Percentiles rank a stretch among this genome's conserved stretches.
These are phyloP conservation scores for Lavandula angustifolia DNA, from an alignment of 257 asterid species.

Conservation along the genomic window DNA sequence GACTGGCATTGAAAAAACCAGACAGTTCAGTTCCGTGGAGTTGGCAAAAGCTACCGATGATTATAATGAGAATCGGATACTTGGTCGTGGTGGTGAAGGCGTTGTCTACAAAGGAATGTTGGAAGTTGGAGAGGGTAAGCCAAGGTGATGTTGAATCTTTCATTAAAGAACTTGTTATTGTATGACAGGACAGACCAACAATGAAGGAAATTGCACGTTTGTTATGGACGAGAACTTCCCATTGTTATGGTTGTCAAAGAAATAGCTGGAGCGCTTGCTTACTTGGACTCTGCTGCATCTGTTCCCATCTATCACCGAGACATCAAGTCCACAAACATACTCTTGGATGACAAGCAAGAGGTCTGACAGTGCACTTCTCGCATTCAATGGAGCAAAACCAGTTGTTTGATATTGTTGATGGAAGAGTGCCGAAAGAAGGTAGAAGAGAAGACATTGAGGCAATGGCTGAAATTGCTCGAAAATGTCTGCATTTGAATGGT, in stretches of 20 bases:
- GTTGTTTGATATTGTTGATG: slow-evolving; percentile 39
- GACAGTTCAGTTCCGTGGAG: slow-evolving; percentile 30
- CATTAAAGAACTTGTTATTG: slow-evolving; percentile 35
- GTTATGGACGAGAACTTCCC: slow-evolving; percentile 37
- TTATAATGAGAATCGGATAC: slow-evolving; percentile 35
- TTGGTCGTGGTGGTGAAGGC: slow-evolving; percentile 37
- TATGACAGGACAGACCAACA: too few species aligned
- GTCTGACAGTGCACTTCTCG: slow-evolving; percentile 40
- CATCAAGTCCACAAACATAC: slow-evolving; percentile 43
- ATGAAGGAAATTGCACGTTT: too few species aligned
- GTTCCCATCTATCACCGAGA: slow-evolving; percentile 45
- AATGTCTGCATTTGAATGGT: slow-evolving; percentile 42
- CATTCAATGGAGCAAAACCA: slow-evolving; percentile 34
- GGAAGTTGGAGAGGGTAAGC: slow-evolving; percentile 27
- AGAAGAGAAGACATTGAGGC: slow-evolving; percentile 30
- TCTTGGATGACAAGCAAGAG: slow-evolving; percentile 41
- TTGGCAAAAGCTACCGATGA: slow-evolving; percentile 34
- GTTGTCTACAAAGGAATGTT: slow-evolving; percentile 37
- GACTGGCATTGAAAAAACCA: slow-evolving; percentile 30
- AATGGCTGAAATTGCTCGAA: slow-evolving; percentile 36
- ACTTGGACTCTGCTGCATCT: slow-evolving; percentile 46
- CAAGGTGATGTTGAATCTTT: slow-evolving; percentile 21
- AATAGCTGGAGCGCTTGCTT: slow-evolving; percentile 42
- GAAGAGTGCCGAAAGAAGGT: slow-evolving; percentile 37
- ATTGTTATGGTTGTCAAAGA: slow-evolving; percentile 39